These are phyloP conservation scores for Penicillium sp. DNA, from an alignment of 2,329 filamentous ascomycete species.

Conservation along the genomic window DNA sequence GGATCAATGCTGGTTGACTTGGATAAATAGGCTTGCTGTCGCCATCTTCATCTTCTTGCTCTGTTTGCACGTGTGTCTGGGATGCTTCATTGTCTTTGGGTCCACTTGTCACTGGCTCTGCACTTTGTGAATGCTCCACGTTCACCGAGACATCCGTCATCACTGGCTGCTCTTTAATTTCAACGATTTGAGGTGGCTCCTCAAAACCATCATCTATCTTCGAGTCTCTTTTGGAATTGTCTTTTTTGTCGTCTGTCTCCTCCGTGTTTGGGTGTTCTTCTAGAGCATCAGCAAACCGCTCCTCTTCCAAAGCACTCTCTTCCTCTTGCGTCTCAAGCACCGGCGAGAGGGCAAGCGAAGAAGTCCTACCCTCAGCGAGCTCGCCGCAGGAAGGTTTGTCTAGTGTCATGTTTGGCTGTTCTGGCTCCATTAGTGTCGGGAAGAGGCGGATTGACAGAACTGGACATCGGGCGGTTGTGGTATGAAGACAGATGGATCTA, in stretches of 20 bases:
- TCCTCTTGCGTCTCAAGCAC: constrained; percentile 14
- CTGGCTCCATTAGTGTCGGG: constrained; percentile 1
- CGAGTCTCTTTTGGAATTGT: constrained; percentile 13
- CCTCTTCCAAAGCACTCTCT: constrained; percentile 12
- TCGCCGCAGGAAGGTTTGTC: constrained; percentile 3
- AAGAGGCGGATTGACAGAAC: not conserved
- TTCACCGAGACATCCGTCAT: constrained; percentile 5
- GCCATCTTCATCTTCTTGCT: not conserved
- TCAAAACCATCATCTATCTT: constrained; percentile 17
- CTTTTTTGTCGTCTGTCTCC: constrained; percentile 3
- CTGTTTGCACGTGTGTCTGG: not conserved
- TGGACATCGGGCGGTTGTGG: not conserved
- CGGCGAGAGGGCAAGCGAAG: constrained; percentile 9
- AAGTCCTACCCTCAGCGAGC: not conserved
- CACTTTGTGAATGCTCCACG: not conserved
- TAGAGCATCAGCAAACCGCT: constrained; percentile 13
- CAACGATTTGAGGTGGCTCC: not conserved
- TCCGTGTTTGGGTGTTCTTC: constrained; percentile 7
- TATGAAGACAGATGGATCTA: not conserved
- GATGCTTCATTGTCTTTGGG: not conserved
- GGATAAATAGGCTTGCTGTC: constrained; percentile 19
- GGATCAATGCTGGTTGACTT: constrained; percentile 17
- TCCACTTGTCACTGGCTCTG: not conserved
- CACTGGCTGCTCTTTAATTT: constrained; percentile 7
- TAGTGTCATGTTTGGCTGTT: constrained; percentile 5